Conservation (phyloP, 2,329 filamentous ascomycete genomes). For the Myriosclerotinia duriaeana region DNA sequence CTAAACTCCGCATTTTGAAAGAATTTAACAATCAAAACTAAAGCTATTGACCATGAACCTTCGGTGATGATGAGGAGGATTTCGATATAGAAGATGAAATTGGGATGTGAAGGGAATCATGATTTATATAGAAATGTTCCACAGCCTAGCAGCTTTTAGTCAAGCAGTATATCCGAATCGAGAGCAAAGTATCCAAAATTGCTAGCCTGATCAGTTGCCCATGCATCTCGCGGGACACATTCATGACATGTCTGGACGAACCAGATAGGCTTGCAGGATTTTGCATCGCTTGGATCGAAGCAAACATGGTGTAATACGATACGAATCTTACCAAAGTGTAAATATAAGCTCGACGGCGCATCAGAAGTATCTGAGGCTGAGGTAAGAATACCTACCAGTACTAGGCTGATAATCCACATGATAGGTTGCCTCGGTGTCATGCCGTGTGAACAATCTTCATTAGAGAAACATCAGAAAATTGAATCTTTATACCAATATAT, state of each 20-base stretch:
- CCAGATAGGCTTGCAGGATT: neutral
- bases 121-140: constrained; percentile 2
- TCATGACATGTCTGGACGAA: neutral
- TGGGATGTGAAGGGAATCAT: neutral
- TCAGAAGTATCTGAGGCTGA: neutral
- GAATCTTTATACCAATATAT: neutral
- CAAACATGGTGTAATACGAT: neutral
- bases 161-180: no score
- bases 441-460: neutral
- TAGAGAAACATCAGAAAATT: neutral
- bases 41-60: neutral
- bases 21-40: neutral
- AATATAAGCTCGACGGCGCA: neutral
- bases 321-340: neutral
- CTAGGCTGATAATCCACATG: neutral
- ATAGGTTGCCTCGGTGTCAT: neutral
- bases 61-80: neutral
- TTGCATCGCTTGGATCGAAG: neutral
- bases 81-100: neutral
- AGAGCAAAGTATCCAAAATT: neutral
- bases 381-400: neutral
- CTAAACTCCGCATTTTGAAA: constrained; percentile 12
- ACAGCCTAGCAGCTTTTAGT: neutral
- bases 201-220: neutral
- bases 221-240: neutral